A percentile compares a stretch with the other conserved stretches of the same genome.
Conservation (phyloP, 2,329 filamentous ascomycete species). For the Clarireedia homoeocarpa region DNA sequence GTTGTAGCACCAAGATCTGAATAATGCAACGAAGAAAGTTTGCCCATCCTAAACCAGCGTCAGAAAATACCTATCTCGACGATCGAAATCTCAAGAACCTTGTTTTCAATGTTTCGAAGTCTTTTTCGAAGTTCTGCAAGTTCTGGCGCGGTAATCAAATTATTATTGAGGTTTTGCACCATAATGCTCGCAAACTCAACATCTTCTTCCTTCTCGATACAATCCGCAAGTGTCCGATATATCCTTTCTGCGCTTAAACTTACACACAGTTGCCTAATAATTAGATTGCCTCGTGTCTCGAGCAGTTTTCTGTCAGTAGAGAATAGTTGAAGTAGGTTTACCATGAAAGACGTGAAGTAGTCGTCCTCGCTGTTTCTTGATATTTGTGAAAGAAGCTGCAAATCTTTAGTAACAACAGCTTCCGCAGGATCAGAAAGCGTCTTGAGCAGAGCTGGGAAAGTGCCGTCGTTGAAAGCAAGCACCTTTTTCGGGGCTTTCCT, state of each 20-base stretch:
- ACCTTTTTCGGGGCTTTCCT: conserved; percentile 90
- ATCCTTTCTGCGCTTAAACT: conserved; percentile 91
- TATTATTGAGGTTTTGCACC: conserved; percentile 99
- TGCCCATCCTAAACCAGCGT: conserved; percentile 65
- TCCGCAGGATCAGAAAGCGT: conserved; percentile 93
- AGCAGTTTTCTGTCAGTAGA: conserved; percentile 86
- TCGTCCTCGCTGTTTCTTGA: conserved; percentile 94
- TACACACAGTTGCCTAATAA: conserved; percentile 89
- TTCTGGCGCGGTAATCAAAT: conserved; percentile 94
- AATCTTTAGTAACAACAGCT: conserved; percentile 87
- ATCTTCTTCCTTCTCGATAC: conserved; percentile 95
- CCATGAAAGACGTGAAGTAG: conserved; percentile 98
- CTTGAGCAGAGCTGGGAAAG: conserved; percentile 91
- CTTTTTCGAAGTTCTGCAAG: conserved; percentile 84
- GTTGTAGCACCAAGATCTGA: conserved; percentile 97
- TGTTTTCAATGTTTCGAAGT: conserved; percentile 82
- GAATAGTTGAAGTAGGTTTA: conserved; percentile 89
- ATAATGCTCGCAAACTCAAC: conserved; percentile 98
- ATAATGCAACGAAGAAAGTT: conserved; percentile 87
- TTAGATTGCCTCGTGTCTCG: conserved; percentile 89
- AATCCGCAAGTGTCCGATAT: conserved; percentile 90
- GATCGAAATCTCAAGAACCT: conserved; percentile 38
- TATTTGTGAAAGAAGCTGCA: conserved; percentile 91
- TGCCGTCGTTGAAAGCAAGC: conserved; percentile 92
- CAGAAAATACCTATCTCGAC: conserved; percentile 4